phyloP scores from a whole-genome alignment of 2,329 filamentous ascomycete genomes.

The Nemania diffusa region DNA sequence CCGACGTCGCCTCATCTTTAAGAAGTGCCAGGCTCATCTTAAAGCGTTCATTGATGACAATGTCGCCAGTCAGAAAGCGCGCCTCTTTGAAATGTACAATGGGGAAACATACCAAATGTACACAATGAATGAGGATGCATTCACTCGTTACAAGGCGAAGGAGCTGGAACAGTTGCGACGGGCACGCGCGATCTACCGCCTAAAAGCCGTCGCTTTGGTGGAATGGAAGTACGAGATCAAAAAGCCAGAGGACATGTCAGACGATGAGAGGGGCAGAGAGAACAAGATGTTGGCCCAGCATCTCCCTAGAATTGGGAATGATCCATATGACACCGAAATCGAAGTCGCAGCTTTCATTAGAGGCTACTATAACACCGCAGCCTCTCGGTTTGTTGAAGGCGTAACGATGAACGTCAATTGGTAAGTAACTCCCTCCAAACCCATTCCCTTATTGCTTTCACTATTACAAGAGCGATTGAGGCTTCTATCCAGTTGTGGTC shows the following conservation, averaged over 20 bases:
- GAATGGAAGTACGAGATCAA: conserved; percentile 50
- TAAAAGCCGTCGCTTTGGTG: conserved; percentile 53
- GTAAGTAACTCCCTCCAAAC: conserved; percentile 5
- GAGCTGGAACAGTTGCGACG: conserved; percentile 60
- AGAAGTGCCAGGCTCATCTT: conserved; percentile 57
- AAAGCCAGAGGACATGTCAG: conserved; percentile 54
- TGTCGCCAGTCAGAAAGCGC: conserved; percentile 50
- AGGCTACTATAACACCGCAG: conserved; percentile 76
- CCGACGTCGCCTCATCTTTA: conserved; percentile 62
- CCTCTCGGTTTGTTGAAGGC: conserved; percentile 70
- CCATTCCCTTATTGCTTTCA: too few species aligned
- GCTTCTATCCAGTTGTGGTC: neutral
- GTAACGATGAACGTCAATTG: conserved; percentile 51
- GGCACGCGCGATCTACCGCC: conserved; percentile 61
- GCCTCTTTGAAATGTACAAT: conserved; percentile 58
- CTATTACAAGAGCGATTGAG: neutral
- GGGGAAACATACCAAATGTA: conserved; percentile 67
- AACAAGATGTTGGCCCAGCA: conserved; percentile 56
- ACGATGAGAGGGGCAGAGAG: conserved; percentile 60
- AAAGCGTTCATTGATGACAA: conserved; percentile 57
- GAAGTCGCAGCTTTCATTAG: conserved; percentile 70
- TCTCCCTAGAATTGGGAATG: conserved; percentile 61
- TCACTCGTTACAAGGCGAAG: conserved; percentile 57
- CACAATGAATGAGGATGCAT: conserved; percentile 64
- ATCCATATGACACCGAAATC: conserved; percentile 70